Conservation (phyloP, 805 yeast genomes). For the Cyberlindnera mycetangii region DNA sequence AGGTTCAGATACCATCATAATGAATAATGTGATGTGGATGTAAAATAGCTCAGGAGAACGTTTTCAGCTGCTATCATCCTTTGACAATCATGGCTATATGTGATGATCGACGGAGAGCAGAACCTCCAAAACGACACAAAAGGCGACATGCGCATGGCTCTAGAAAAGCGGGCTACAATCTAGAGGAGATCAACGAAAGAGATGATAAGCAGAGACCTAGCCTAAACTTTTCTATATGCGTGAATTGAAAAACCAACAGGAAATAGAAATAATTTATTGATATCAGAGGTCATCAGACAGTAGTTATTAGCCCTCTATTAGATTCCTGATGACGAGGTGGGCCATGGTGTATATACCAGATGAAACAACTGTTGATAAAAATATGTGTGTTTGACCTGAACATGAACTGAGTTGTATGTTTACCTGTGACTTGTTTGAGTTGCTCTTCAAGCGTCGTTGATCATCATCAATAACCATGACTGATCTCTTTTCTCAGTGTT, state of each 20-base stretch:
- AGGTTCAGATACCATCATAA: too few relatives aligned
- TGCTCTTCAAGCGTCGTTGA: constrained; percentile 19
- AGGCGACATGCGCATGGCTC: too few relatives aligned
- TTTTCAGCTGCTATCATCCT: too few relatives aligned
- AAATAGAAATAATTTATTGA: neutral
- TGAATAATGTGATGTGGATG: too few relatives aligned
- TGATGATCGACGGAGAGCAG: too few relatives aligned
- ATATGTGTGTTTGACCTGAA: neutral
- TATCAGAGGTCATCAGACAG: neutral
- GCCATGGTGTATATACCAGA: neutral
- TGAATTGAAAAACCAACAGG: neutral
- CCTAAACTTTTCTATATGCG: too few relatives aligned
- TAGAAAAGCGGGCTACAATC: too few relatives aligned
- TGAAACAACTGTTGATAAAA: neutral
- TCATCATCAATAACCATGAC: constrained; percentile 27
- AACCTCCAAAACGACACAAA: too few relatives aligned
- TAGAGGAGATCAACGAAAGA: too few relatives aligned
- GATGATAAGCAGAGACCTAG: too few relatives aligned
- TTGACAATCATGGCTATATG: too few relatives aligned
- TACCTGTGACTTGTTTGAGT: neutral
- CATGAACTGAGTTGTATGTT: neutral
- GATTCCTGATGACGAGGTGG: neutral
- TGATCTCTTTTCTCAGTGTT: constrained; percentile 21
- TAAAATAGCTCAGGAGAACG: too few relatives aligned
- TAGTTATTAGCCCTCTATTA: neutral